phyloP scores from a whole-genome alignment of 2,329 filamentous ascomycete genomes.

The Cladobotryum protrusum region DNA sequence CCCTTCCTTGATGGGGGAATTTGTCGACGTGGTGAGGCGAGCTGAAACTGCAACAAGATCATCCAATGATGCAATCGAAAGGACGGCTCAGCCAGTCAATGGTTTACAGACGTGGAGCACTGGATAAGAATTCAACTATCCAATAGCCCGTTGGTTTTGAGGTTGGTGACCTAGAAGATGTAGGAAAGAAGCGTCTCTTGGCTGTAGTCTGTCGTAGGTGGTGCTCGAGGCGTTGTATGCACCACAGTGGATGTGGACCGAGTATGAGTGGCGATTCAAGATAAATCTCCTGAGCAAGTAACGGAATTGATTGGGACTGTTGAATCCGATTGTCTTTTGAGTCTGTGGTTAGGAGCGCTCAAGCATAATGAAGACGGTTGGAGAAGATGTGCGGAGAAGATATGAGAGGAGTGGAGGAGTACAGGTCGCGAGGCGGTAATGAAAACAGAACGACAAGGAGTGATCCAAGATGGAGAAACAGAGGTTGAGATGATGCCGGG shows the following conservation, averaged over 20 bases:
- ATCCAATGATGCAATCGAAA: not conserved
- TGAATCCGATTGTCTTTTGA: not conserved
- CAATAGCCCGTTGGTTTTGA: not conserved
- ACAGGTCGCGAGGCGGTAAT: not conserved
- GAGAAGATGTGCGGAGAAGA: not conserved
- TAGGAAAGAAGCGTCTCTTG: not conserved
- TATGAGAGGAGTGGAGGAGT: not conserved
- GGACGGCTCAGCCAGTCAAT: conserved; percentile 1
- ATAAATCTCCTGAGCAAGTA: too few species aligned
- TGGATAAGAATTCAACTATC: not conserved
- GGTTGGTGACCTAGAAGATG: not conserved
- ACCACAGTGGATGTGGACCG: too few species aligned
- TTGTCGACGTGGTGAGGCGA: not conserved
- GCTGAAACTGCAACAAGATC: not conserved
- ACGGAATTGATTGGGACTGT: not conserved
- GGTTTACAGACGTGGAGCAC: not conserved
- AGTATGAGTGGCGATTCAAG: too few species aligned
- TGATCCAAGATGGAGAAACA: conserved; percentile 1
- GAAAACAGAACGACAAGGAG: not conserved
- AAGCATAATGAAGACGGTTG: not conserved
- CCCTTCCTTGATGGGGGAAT: not conserved
- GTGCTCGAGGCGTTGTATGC: too few species aligned
- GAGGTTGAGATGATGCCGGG: not conserved
- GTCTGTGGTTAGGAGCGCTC: not conserved
- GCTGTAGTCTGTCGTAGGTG: not conserved